Evolutionary conservation across 495 filamentous ascomycete genomes (phyloP), one percentile per base, ranked within the genome.

Genomic region (Friedmanniomyces simplex): DNA sequence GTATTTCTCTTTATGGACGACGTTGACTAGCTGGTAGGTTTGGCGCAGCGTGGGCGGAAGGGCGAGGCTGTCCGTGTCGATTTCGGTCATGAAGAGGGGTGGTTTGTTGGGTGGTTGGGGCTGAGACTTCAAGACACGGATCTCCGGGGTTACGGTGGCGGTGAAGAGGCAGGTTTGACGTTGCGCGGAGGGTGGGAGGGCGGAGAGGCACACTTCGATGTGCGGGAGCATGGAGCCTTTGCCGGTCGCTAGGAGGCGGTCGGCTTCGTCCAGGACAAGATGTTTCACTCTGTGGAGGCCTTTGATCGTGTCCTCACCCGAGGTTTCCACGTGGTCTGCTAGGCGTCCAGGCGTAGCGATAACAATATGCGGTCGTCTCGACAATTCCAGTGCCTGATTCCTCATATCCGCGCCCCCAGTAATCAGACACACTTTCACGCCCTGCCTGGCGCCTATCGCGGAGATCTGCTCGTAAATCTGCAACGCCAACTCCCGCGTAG

Each of bases 391-490:
- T 24, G 93, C 94, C 72, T 98, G 93, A 16, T 80, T 71, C 26
- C 89, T 82, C 91, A 96, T 95, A 69, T 97, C 94, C 16, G 83
- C 81, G 41, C 93, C 93, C 41, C 93, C 93, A 16, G 88, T 95
- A 43, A 99, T 78, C 26, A 99, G 80, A 59, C 88, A 74, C 13
- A 85, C 80, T 69, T 95, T 95, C 52, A 97, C 80, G 49, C 80
- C 82, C 65, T 95, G 87, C 0, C 88, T 85, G 0, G 88, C 81
- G 0, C 87, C 88, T 56, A 99, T 88, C 20, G 91, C 91, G 62
- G 87, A 87, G 72, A 96, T 81, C 68, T 99, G 93, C 71, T 99
- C 93, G 65, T 82, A 89, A 52, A 97, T 96, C 66, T 99, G 93
- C 20, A 97, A 78, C 13, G 94, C 93, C 47, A 98, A 80, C 74